These are phyloP conservation scores for Pterocarpus macrocarpus DNA, from an alignment of 306 rosid genomes.

Conservation along the genomic window DNA sequence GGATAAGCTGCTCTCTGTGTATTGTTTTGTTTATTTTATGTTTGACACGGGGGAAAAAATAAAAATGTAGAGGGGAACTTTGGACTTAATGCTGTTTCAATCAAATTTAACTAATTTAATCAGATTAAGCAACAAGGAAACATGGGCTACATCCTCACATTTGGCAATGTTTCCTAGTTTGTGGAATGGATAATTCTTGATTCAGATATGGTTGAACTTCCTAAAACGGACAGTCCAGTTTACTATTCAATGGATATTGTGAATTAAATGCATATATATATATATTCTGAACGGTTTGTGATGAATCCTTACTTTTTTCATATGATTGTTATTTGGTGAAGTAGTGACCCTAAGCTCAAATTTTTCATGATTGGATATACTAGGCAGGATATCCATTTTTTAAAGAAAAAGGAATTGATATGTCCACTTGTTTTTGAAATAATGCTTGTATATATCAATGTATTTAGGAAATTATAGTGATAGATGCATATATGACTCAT, in stretches of 20 bases:
- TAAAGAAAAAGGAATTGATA: background rate
- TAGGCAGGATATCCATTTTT: background rate
- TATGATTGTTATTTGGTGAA: constrained; percentile 24
- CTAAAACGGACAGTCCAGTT: constrained; percentile 1
- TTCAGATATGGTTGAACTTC: constrained; percentile 24
- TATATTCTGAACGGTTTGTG: constrained; percentile 2
- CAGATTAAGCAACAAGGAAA: background rate
- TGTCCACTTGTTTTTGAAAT: background rate
- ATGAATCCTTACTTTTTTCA: constrained; percentile 14
- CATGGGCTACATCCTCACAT: background rate
- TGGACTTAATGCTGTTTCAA: constrained; percentile 8
- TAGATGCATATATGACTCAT: background rate
- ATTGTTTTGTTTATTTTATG: constrained; percentile 17
- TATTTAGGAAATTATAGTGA: background rate
- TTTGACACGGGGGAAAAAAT: background rate
- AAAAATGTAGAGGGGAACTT: background rate
- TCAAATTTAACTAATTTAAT: background rate
- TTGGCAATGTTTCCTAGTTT: background rate
- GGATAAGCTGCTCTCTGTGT: background rate
- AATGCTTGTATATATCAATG: background rate
- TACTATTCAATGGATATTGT: background rate
- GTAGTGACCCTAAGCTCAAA: background rate
- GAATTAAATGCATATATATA: too few relatives aligned
- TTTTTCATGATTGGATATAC: background rate
- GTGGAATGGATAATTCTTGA: constrained; percentile 23